Evolutionary conservation across 108 stramenopile genomes (phyloP), one percentile per base, ranked within the genome.

Genomic region (Schizochytrium sp.): DNA sequence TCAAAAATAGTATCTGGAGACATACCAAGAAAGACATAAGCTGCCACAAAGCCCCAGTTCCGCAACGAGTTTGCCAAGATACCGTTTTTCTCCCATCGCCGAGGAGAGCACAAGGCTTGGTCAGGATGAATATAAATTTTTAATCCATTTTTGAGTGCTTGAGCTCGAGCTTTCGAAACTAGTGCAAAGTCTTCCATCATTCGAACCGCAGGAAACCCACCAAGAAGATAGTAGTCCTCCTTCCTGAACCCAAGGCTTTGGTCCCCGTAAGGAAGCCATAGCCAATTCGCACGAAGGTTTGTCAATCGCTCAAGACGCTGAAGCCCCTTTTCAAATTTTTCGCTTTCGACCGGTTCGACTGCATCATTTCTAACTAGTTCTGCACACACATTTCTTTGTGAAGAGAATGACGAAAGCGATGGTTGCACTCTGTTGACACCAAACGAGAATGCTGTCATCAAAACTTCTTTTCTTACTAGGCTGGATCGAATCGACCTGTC

Each of bases 141-240:
- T 7, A 38, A 55, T 0, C 76, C 76, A 10, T 83, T 38, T 5
- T 19, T 17, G 10, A 83, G 53, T 10, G 76, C 76, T 10, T 47
- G 12, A 5, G 0, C 17, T 28, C 76, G 8, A 10, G 76, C 76
- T 1, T 55, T 49, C 5, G 53, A 13, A 8, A 83, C 76, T 8
- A 83, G 53, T 38, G 47, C 76, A 50, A 83, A 83, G 76, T 83
- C 76, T 55, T 83, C 76, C 76, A 83, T 83, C 76, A 83, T 83
- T 10, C 50, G 50, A 7, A 55, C 38, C 38, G 76, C 50, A 47
- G 49, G 38, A 53, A 83, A 83, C 5, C 76, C 76, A 38, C 76
- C 76, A 10, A 83, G 76, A 55, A 47, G 47, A 55, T 19, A 3
- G 28, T 83, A 83, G 5, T 83, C 76, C 7, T 10, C 53, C 5